phyloP scores from a whole-genome alignment of 1,139 yeast species.

The Hyphopichia buzzinii region DNA sequence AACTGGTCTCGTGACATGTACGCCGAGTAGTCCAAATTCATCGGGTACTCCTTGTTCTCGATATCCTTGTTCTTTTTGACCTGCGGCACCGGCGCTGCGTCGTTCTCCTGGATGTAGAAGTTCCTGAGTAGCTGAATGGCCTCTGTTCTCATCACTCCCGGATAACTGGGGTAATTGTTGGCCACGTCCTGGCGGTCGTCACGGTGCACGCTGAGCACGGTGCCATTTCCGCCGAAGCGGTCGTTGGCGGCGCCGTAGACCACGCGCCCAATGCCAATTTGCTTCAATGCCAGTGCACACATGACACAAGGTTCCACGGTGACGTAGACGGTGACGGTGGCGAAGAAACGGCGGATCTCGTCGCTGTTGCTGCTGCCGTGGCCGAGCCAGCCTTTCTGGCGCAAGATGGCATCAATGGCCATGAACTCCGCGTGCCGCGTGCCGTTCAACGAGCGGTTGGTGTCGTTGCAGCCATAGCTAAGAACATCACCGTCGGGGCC shows the following conservation, averaged over 20 bases:
- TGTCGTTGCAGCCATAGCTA: conserved; percentile 83
- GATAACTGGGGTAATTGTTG: conserved; percentile 55
- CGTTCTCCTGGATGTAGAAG: conserved; percentile 84
- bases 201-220: conserved; percentile 64
- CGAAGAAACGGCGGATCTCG: conserved; percentile 33
- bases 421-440: conserved; percentile 91
- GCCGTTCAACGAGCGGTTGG: conserved; percentile 82
- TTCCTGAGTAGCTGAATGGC: conserved; percentile 77
- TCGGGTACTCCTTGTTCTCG: conserved; percentile 64
- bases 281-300: conserved; percentile 94
- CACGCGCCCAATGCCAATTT: conserved; percentile 68
- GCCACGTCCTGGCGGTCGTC: conserved; percentile 35
- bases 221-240: conserved; percentile 95
- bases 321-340: conserved; percentile 67
- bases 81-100: conserved; percentile 79
- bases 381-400: neutral
- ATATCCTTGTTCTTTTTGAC: conserved; percentile 73
- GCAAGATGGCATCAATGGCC: conserved; percentile 61
- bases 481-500: conserved; percentile 49
- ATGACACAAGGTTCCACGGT: conserved; percentile 98
- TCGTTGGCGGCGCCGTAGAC: conserved; percentile 94
- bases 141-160: conserved; percentile 79
- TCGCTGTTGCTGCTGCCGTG: conserved; percentile 1
- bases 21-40: conserved; percentile 21
- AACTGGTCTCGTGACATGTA: conserved; percentile 25